These are phyloP conservation scores for Saprolegnia parasitica DNA, from an alignment of 352 stramenopile genomes.

Conservation along the genomic window DNA sequence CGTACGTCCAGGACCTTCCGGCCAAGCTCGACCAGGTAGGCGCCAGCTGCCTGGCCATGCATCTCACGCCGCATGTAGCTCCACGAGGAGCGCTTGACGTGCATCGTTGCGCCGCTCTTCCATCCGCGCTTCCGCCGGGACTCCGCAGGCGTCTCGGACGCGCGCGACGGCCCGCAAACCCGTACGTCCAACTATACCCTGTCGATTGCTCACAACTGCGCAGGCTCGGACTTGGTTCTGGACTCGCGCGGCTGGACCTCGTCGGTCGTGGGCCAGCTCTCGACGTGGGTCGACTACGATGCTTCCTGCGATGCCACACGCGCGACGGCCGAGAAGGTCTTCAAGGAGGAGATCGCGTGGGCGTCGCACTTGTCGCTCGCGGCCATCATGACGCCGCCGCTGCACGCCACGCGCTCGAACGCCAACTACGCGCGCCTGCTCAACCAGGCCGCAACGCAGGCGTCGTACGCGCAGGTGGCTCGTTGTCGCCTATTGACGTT, in stretches of 20 bases:
- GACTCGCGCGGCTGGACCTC: constrained; percentile 80
- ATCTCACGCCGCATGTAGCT: constrained; percentile 33
- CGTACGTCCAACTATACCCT: constrained; percentile 35
- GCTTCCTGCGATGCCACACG: constrained; percentile 38
- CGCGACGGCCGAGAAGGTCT: constrained; percentile 57
- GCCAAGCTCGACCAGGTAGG: constrained; percentile 55
- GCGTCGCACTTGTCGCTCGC: constrained; percentile 93
- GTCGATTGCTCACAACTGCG: background rate
- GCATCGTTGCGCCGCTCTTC: constrained; percentile 73
- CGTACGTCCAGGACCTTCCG: constrained; percentile 63
- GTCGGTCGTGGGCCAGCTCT: constrained; percentile 72
- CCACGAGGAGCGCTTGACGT: constrained; percentile 74
- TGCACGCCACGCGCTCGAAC: constrained; percentile 50
- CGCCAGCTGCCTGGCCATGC: background rate
- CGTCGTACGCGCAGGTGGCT: constrained; percentile 63
- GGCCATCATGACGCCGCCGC: constrained; percentile 81
- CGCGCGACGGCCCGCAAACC: constrained; percentile 49
- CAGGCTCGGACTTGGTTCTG: constrained; percentile 77
- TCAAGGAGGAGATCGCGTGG: constrained; percentile 94
- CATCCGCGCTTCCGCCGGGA: constrained; percentile 80
- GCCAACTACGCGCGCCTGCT: constrained; percentile 83
- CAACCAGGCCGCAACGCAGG: constrained; percentile 66
- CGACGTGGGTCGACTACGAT: constrained; percentile 77
- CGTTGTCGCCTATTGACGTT: background rate
- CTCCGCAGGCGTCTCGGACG: constrained; percentile 51